phyloP scores from a whole-genome alignment of 805 yeast genomes.

The Barnettozyma sp. region DNA sequence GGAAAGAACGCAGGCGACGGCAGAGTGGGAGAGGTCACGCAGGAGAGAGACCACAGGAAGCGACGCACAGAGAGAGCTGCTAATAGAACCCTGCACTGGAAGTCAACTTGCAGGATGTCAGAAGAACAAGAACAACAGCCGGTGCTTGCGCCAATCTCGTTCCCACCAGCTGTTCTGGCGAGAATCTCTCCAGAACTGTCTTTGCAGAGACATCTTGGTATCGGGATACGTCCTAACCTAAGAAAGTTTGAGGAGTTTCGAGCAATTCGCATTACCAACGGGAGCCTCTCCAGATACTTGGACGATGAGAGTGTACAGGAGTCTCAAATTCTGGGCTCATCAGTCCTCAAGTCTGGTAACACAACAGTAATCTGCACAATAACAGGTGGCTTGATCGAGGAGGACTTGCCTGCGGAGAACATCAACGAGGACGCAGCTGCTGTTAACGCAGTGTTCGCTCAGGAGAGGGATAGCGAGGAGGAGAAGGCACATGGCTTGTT shows the following conservation, averaged over 20 bases:
- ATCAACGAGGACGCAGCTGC: slow-evolving; percentile 35
- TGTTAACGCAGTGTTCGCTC: slow-evolving; percentile 26
- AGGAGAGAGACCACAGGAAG: too few relatives aligned
- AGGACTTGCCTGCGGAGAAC: slow-evolving; percentile 35
- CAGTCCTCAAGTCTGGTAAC: slow-evolving; percentile 62
- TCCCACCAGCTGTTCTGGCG: slow-evolving; percentile 78
- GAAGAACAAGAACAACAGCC: slow-evolving; percentile 5
- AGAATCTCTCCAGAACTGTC: slow-evolving; percentile 82
- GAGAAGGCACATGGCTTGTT: slow-evolving; percentile 21
- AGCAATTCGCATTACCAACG: slow-evolving; percentile 39
- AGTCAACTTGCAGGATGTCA: slow-evolving; percentile 7
- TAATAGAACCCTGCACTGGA: too few relatives aligned
- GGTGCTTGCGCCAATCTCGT: slow-evolving; percentile 41
- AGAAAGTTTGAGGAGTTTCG: slow-evolving; percentile 70
- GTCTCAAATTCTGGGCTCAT: slow-evolving; percentile 51
- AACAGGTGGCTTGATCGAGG: slow-evolving; percentile 60
- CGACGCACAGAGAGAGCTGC: too few relatives aligned
- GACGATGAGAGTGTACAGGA: slow-evolving; percentile 27
- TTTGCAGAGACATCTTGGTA: slow-evolving; percentile 66
- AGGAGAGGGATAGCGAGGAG: slow-evolving; percentile 28
- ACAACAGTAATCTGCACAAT: slow-evolving; percentile 68
- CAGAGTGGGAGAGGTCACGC: too few relatives aligned
- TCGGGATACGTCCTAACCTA: slow-evolving; percentile 70
- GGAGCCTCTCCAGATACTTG: slow-evolving; percentile 32
- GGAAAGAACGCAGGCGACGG: too few relatives aligned